phyloP scores from a whole-genome alignment of 1,139 yeast genomes.

The Debaryomyces sp. region DNA sequence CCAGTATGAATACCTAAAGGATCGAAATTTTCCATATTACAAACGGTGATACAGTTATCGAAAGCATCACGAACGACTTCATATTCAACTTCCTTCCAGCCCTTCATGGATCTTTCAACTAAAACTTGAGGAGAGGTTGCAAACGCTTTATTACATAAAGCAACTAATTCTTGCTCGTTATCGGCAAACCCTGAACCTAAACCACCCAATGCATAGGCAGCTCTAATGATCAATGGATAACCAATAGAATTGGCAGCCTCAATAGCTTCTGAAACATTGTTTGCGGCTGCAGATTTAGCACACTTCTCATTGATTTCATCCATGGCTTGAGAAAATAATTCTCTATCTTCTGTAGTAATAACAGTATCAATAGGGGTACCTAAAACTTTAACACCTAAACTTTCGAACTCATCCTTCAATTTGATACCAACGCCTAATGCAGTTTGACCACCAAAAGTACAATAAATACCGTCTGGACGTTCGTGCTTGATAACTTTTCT shows the following conservation, averaged over 20 bases:
- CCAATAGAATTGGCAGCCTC: conserved; percentile 85
- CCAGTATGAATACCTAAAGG: conserved; percentile 99
- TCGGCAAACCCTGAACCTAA: conserved; percentile 98
- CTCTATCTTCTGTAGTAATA: conserved; percentile 97
- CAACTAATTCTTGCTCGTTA: conserved; percentile 80
- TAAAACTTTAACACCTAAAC: conserved; percentile 88
- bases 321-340: conserved; percentile 91
- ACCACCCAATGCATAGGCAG: conserved; percentile 98
- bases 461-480: conserved; percentile 95
- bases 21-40: conserved; percentile 99
- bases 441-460: conserved; percentile 98
- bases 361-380: conserved; percentile 97
- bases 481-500: conserved; percentile 93
- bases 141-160: conserved; percentile 86
- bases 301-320: conserved; percentile 93
- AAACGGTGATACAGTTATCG: conserved; percentile 97
- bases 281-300: conserved; percentile 89
- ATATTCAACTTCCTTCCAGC: conserved; percentile 99
- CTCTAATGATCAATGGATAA: conserved; percentile 95
- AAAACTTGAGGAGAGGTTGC: conserved; percentile 96
- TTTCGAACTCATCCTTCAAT: conserved; percentile 91
- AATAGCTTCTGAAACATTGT: conserved; percentile 76
- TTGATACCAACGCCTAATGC: conserved; percentile 95
- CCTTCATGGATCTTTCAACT: conserved; percentile 96
- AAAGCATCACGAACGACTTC: conserved; percentile 98